A percentile compares a stretch with the other conserved stretches of the same genome.
These are phyloP conservation scores for Phialemoniopsis sp. DNA, from an alignment of 2,329 filamentous ascomycete genomes.

Conservation along the genomic window DNA sequence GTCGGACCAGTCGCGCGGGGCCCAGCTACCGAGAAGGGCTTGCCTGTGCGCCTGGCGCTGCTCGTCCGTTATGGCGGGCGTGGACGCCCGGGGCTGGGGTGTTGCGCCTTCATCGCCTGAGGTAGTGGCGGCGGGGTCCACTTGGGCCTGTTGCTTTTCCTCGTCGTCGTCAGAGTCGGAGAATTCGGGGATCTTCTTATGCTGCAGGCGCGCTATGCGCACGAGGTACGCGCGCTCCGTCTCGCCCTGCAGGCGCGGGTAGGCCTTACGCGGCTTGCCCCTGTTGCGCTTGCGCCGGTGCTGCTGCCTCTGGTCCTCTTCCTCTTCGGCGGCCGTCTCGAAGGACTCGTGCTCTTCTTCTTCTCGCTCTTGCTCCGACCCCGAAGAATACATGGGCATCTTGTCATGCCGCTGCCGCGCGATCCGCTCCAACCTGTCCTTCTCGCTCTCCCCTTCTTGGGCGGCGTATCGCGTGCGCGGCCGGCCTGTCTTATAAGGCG, in stretches of 20 bases:
- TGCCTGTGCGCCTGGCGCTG: not conserved
- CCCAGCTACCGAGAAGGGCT: slow-evolving; percentile 19
- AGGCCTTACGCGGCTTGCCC: slow-evolving; percentile 36
- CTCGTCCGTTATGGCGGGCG: no score
- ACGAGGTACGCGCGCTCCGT: slow-evolving; percentile 39
- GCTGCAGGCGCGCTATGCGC: slow-evolving; percentile 38
- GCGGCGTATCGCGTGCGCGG: slow-evolving; percentile 12
- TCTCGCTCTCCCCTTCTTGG: slow-evolving; percentile 20
- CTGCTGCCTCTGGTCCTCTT: slow-evolving; percentile 26
- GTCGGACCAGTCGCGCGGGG: slow-evolving; percentile 76
- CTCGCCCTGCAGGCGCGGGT: slow-evolving; percentile 35
- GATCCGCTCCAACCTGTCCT: slow-evolving; percentile 28
- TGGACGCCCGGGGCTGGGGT: no score
- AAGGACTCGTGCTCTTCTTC: slow-evolving; percentile 9
- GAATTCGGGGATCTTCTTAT: slow-evolving; percentile 10
- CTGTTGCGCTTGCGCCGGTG: not conserved
- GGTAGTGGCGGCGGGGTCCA: not conserved
- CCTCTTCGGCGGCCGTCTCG: slow-evolving; percentile 4
- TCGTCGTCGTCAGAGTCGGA: slow-evolving; percentile 10
- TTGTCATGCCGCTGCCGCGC: slow-evolving; percentile 26
- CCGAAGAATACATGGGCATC: slow-evolving; percentile 31
- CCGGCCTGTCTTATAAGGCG: slow-evolving; percentile 8
- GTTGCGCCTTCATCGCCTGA: no score
- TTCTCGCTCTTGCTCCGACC: slow-evolving; percentile 19
- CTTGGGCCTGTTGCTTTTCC: slow-evolving; percentile 1